phyloP scores from a whole-genome alignment of 331 rosid genomes.

The Quercus tomentella region DNA sequence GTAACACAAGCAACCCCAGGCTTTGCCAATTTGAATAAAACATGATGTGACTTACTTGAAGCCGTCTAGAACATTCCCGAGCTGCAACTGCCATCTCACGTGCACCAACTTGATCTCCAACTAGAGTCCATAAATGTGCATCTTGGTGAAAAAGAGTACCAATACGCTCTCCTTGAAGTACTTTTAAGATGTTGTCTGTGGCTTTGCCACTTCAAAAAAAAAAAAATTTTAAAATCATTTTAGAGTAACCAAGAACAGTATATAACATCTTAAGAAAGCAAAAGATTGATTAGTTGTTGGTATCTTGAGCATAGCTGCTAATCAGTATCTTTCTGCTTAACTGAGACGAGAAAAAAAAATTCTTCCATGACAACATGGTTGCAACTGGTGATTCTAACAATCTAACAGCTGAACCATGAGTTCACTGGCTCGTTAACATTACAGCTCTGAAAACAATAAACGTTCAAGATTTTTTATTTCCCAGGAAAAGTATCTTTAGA shows the following conservation, averaged over 20 bases:
- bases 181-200: slow-evolving; percentile 64
- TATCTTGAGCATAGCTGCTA: neutral
- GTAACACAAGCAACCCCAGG: neutral
- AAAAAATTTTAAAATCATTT: neutral
- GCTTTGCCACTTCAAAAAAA: slow-evolving; percentile 39
- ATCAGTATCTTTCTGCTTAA: neutral
- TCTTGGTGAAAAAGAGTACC: slow-evolving; percentile 90
- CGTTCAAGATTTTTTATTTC: neutral
- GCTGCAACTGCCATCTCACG: slow-evolving; percentile 84
- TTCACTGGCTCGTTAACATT: neutral
- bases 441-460: neutral
- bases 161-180: slow-evolving; percentile 69
- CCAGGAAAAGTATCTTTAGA: neutral
- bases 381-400: neutral
- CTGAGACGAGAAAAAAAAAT: neutral
- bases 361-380: neutral
- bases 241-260: neutral
- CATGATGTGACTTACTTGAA: slow-evolving; percentile 44
- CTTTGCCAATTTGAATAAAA: neutral
- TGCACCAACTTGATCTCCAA: slow-evolving; percentile 53
- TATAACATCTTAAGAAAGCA: neutral
- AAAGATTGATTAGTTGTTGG: neutral
- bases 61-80: slow-evolving; percentile 60
- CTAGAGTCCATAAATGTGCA: slow-evolving; percentile 68
- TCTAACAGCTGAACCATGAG: neutral